Conservation (phyloP, 2,329 filamentous ascomycete genomes). For the Monosporascus cannonballus region DNA sequence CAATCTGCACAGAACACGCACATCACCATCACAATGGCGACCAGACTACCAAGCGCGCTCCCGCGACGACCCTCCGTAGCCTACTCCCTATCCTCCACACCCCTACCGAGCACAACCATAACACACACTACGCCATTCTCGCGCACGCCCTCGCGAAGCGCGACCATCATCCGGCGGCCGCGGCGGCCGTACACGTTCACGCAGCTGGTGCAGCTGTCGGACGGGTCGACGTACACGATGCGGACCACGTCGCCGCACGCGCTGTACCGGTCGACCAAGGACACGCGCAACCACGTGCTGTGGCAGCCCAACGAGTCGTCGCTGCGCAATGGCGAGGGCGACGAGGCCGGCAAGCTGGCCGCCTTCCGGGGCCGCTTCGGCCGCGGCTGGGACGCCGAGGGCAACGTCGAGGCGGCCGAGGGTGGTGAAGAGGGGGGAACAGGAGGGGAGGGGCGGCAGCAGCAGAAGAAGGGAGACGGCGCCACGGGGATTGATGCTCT, state of each 20-base stretch:
- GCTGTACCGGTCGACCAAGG: constrained; percentile 60
- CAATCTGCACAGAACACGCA: constrained; percentile 6
- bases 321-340: constrained; percentile 82
- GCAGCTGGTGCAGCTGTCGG: constrained; percentile 88
- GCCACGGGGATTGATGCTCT: constrained; percentile 25
- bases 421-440: constrained; percentile 13
- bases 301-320: constrained; percentile 86
- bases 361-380: constrained; percentile 85
- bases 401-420: constrained; percentile 25
- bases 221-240: constrained; percentile 78
- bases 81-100: constrained; percentile 10
- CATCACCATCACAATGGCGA: constrained; percentile 19
- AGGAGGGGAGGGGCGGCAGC: constrained; percentile 17
- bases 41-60: constrained; percentile 26
- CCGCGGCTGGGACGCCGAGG: constrained; percentile 63
- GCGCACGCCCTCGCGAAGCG: constrained; percentile 63
- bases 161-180: constrained; percentile 80
- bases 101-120: constrained; percentile 8
- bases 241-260: constrained; percentile 68
- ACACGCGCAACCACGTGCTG: constrained; percentile 79
- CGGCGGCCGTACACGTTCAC: constrained; percentile 94
- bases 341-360: constrained; percentile 85
- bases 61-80: constrained; percentile 22
- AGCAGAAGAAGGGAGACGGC: constrained; percentile 8
- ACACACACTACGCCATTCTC: constrained; percentile 14